phyloP scores from a whole-genome alignment of 192 early-diverging fungal species.

The Polychytrium aggregatum region DNA sequence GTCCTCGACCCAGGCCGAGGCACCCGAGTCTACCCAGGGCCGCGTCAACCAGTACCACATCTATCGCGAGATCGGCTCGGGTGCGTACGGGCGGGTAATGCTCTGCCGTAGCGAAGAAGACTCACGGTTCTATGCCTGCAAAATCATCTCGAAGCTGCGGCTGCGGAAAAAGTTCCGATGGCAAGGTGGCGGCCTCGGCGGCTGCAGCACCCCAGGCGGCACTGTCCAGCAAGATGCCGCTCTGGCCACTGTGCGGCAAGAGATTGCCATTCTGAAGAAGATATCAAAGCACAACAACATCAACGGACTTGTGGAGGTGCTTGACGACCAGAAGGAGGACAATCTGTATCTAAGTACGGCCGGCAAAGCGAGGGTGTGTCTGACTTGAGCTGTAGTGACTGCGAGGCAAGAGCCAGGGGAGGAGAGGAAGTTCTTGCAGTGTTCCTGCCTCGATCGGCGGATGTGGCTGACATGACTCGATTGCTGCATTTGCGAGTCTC shows the following conservation, averaged over 20 bases:
- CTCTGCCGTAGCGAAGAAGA: conserved; percentile 26
- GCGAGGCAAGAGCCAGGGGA: too few relatives aligned
- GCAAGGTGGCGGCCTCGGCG: neutral
- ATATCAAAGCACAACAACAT: conserved; percentile 48
- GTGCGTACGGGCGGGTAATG: conserved; percentile 40
- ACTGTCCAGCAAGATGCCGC: too few relatives aligned
- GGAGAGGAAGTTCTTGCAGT: too few relatives aligned
- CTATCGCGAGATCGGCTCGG: conserved; percentile 37
- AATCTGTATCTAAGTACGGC: conserved; percentile 47
- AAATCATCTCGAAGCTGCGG: conserved; percentile 42
- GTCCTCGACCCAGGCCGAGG: conserved; percentile 6
- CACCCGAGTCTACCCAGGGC: conserved; percentile 28
- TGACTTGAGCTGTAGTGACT: neutral
- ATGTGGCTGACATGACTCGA: too few relatives aligned
- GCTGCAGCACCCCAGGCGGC: neutral
- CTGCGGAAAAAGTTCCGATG: conserved; percentile 44
- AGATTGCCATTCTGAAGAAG: conserved; percentile 52
- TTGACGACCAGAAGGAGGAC: conserved; percentile 47
- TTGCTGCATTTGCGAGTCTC: too few relatives aligned
- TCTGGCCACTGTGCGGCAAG: conserved; percentile 23
- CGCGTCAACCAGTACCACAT: conserved; percentile 50
- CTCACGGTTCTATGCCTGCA: conserved; percentile 43
- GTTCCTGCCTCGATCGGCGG: too few relatives aligned
- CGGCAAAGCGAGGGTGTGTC: too few relatives aligned
- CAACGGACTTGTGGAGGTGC: conserved; percentile 42